Evolutionary conservation across 2,329 filamentous ascomycete genomes (phyloP), one percentile per base, ranked within the genome.

Genomic region (Aspergillus carbonarius): DNA sequence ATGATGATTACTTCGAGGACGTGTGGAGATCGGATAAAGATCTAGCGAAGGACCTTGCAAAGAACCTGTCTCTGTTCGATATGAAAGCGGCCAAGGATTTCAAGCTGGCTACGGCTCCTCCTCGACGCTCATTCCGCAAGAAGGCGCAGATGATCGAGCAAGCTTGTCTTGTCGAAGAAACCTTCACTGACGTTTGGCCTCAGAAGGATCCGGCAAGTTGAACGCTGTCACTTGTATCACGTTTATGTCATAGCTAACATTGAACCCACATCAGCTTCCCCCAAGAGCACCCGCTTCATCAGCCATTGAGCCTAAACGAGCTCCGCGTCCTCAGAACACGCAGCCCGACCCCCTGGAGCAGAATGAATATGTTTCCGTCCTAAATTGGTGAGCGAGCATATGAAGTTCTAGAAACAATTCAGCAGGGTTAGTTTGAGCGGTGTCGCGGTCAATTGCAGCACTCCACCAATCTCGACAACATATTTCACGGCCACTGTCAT

Each of bases 1-100:
- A 68, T 32, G 32, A 52, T 13, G 64, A 62, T 17, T 68, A 63
- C 34, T 67, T 66, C 34, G 51, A 60, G 9, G 65, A 66, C n/a
- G 51, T 65, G 35, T 62, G 49, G 53, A 60, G 47, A 44, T 60
- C 61, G 4, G 57, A 60, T 46, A 46, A 60, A 13, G 44, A n/a
- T 25, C 20, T 63, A 25, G 50, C 47, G 9, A 44, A 44, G 1
- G 62, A 54, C 4, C 56, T 66, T 30, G 40, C 44, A 1, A 55
- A 60, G 15, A 57, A 55, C 1, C 17, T 58, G 8, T 51, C 64
- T 27, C 48, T 66, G 7, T 18, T 58, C 3, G 44, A 49, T 13
- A 62, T 60, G 42, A 39, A 55, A 12, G 42, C 42, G 5, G 32
- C 15, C 17, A 34, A 17, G 17, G 47, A 30, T 18, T 44, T 53